Conservation (phyloP, 371 early-diverging fungal genomes). For the Circinella minor region DNA sequence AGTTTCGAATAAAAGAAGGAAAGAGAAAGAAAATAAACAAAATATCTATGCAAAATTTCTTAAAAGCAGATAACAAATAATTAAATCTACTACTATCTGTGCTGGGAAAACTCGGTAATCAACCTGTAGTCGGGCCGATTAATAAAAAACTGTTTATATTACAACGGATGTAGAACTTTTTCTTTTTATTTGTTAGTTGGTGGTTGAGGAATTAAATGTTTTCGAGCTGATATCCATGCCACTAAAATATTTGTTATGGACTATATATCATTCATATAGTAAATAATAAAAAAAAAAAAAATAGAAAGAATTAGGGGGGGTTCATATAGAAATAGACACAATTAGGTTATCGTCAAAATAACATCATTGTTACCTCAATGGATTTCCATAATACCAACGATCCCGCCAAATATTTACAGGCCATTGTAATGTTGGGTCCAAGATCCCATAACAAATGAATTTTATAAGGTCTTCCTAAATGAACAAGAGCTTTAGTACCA, state of each 20-base stretch:
- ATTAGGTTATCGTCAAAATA: background rate
- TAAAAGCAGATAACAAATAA: too few relatives aligned
- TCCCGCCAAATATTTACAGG: slow-evolving; percentile 22
- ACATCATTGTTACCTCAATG: slow-evolving; percentile 13
- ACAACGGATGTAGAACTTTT: too few relatives aligned
- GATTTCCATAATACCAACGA: slow-evolving; percentile 17
- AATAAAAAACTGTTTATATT: too few relatives aligned
- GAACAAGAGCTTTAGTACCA: slow-evolving; percentile 14
- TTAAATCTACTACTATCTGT: too few relatives aligned
- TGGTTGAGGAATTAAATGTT: background rate
- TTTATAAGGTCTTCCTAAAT: slow-evolving; percentile 10
- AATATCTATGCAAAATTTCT: background rate
- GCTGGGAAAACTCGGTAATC: too few relatives aligned
- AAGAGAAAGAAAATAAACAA: background rate
- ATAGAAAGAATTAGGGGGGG: too few relatives aligned
- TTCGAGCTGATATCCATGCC: slow-evolving; percentile 1
- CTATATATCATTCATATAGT: background rate
- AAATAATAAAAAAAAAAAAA: background rate
- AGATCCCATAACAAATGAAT: slow-evolving; percentile 22
- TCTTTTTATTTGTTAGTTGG: background rate
- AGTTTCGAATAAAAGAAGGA: background rate
- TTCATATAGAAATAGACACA: too few relatives aligned
- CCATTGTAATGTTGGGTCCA: slow-evolving; percentile 21
- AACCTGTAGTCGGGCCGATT: too few relatives aligned
- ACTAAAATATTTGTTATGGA: background rate